A percentile compares a stretch with the other conserved stretches of the same genome.
These are phyloP conservation scores for Ceratocystiopsis minuta DNA, from an alignment of 2,329 filamentous ascomycete genomes.

Conservation along the genomic window DNA sequence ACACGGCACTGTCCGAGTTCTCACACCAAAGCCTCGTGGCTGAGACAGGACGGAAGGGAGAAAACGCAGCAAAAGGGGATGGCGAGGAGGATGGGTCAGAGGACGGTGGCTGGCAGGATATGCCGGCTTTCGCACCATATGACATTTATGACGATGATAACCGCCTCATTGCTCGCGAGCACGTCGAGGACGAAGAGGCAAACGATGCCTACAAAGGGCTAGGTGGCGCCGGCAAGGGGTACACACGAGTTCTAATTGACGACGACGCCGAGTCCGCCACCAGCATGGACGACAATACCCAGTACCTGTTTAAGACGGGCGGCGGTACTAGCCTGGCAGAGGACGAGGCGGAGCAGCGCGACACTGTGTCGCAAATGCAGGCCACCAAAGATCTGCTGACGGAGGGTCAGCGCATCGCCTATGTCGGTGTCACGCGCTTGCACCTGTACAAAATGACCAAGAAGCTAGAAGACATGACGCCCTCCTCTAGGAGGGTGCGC, in stretches of 20 bases:
- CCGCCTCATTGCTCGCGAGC: constrained; percentile 66
- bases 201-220: constrained; percentile 54
- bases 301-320: constrained; percentile 68
- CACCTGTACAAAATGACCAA: constrained; percentile 63
- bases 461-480: constrained; percentile 43
- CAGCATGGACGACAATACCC: constrained; percentile 92
- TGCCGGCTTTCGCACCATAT: constrained; percentile 84
- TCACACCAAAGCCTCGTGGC: constrained; percentile 67
- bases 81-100: constrained; percentile 33
- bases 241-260: constrained; percentile 86
- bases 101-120: constrained; percentile 72
- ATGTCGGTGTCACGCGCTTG: constrained; percentile 76
- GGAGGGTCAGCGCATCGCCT: constrained; percentile 88
- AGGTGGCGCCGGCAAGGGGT: constrained; percentile 83
- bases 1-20: constrained; percentile 51
- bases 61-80: neutral
- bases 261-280: constrained; percentile 88
- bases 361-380: constrained; percentile 78
- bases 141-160: constrained; percentile 95
- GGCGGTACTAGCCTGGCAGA: constrained; percentile 38
- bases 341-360: constrained; percentile 66
- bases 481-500: constrained; percentile 39
- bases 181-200: constrained; percentile 49
- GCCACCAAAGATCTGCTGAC: constrained; percentile 90
- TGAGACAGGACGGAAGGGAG: constrained; percentile 18